These are phyloP conservation scores for Lophium mytilinum DNA, from an alignment of 495 filamentous ascomycete genomes.

Conservation along the genomic window DNA sequence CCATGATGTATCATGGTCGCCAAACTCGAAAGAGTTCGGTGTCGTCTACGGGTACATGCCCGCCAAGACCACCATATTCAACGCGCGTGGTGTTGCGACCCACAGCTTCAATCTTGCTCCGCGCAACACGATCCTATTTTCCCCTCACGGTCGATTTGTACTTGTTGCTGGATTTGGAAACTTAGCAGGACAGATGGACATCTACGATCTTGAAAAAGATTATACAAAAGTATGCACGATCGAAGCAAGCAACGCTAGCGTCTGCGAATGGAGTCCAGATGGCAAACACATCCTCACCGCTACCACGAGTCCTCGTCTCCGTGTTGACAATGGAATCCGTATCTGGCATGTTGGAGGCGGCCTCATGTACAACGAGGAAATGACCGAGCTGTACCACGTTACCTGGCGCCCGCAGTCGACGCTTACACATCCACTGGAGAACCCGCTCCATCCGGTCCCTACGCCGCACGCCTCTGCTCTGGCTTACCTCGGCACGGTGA, in stretches of 20 bases:
- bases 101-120: slow-evolving; percentile 79
- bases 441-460: slow-evolving; percentile 70
- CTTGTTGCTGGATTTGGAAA: slow-evolving; percentile 96
- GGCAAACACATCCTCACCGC: slow-evolving; percentile 91
- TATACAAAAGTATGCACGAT: slow-evolving; percentile 87
- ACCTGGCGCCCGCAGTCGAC: slow-evolving; percentile 72
- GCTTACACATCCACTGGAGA: slow-evolving; percentile 51
- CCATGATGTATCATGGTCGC: slow-evolving; percentile 96
- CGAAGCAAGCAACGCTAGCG: slow-evolving; percentile 87
- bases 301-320: slow-evolving; percentile 85
- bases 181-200: slow-evolving; percentile 91
- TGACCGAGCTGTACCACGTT: slow-evolving; percentile 89
- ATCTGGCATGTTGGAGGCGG: slow-evolving; percentile 89
- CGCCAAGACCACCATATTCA: slow-evolving; percentile 95
- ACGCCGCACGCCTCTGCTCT: slow-evolving; percentile 76
- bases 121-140: slow-evolving; percentile 92
- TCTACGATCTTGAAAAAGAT: slow-evolving; percentile 90
- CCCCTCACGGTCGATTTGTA: slow-evolving; percentile 85
- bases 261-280: slow-evolving; percentile 95
- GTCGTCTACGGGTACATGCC: slow-evolving; percentile 98
- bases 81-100: slow-evolving; percentile 66
- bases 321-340: slow-evolving; percentile 93
- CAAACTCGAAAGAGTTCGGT: slow-evolving; percentile 92
- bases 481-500: slow-evolving; percentile 72
- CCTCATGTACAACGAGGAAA: slow-evolving; percentile 90